Evolutionary conservation across 306 rosid genomes (phyloP).

Genomic region (Vicia sativa): DNA sequence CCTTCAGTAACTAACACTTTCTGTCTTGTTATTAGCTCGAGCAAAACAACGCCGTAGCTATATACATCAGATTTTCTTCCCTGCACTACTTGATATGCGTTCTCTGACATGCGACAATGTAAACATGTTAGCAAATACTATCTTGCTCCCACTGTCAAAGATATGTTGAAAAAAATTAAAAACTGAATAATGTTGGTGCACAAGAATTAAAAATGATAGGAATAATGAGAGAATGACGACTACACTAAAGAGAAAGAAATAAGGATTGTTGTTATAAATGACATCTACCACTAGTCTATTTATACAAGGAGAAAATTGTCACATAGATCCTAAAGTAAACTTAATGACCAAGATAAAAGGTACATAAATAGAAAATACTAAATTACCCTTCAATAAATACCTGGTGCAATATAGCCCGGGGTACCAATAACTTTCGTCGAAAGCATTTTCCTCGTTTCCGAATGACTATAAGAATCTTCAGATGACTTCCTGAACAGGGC

Average conservation of each 20-base stretch:
- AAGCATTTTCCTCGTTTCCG: conserved; percentile 50
- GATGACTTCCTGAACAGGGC: conserved; percentile 51
- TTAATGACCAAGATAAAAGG: too few species aligned
- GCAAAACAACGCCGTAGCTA: conserved; percentile 72
- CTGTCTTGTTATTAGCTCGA: conserved; percentile 70
- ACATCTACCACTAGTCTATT: too few species aligned
- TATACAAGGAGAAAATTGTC: too few species aligned
- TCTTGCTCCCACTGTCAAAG: conserved; percentile 21
- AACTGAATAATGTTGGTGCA: too few species aligned
- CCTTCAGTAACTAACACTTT: too few species aligned
- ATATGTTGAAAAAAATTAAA: background rate
- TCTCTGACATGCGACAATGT: conserved; percentile 44
- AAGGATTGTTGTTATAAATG: too few species aligned
- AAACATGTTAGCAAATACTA: background rate
- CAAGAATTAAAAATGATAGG: too few species aligned
- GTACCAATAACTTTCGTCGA: conserved; percentile 57
- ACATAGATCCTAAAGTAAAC: too few species aligned
- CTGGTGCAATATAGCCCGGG: conserved; percentile 80
- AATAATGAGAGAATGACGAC: too few species aligned
- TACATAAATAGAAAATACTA: too few species aligned
- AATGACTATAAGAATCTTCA: conserved; percentile 25
- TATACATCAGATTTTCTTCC: conserved; percentile 69
- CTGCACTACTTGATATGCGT: conserved; percentile 50
- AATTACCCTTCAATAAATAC: too few species aligned
- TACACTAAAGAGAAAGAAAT: too few species aligned